A percentile compares a stretch with the other conserved stretches of the same genome.
phyloP scores from a whole-genome alignment of 2,329 filamentous ascomycete species.

The Penicillium sp. region DNA sequence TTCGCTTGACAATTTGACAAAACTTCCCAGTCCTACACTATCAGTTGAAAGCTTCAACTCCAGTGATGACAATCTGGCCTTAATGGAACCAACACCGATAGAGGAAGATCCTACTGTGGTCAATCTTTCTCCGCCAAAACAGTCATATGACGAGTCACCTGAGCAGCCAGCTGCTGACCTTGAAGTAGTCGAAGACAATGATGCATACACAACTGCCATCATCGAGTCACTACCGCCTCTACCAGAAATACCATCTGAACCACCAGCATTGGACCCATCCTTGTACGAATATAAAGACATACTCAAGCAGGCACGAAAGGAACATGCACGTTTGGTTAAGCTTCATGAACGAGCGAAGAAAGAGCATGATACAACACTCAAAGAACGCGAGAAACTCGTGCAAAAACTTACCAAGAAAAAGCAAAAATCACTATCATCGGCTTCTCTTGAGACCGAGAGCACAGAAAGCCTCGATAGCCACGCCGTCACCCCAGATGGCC shows the following conservation, averaged over 20 bases:
- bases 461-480: background rate
- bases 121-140: constrained; percentile 1
- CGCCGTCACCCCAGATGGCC: background rate
- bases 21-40: constrained; percentile 2
- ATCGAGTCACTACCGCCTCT: constrained; percentile 41
- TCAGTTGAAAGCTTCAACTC: background rate
- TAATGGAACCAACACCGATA: constrained; percentile 9
- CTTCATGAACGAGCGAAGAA: constrained; percentile 64
- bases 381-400: constrained; percentile 23
- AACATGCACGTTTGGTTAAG: constrained; percentile 60
- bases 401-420: constrained; percentile 31
- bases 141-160: background rate
- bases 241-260: constrained; percentile 52
- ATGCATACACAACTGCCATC: background rate
- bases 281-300: constrained; percentile 61
- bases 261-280: constrained; percentile 54
- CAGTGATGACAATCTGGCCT: background rate
- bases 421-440: constrained; percentile 18
- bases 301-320: constrained; percentile 66
- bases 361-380: constrained; percentile 59
- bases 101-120: background rate
- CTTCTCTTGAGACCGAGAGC: background rate
- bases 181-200: background rate
- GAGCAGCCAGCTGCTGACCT: background rate
- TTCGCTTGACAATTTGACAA: background rate